A percentile compares a stretch with the other conserved stretches of the same genome.
phyloP scores from a whole-genome alignment of 2,329 filamentous ascomycete species.

The Aspergillus pseudotamarii region DNA sequence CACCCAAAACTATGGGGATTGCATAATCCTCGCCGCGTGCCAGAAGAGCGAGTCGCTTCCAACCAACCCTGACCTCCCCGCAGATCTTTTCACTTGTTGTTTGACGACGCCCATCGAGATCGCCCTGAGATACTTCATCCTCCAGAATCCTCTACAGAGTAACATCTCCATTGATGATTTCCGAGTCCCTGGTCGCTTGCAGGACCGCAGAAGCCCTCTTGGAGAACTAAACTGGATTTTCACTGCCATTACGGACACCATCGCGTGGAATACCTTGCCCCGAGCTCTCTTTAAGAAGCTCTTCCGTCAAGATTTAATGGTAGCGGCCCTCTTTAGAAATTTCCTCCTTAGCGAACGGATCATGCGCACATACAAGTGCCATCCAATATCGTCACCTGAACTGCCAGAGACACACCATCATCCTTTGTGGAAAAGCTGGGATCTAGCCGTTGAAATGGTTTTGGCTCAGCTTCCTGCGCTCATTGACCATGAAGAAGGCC shows the following conservation, averaged over 20 bases:
- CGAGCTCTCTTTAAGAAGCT: slow-evolving; percentile 93
- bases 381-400: slow-evolving; percentile 86
- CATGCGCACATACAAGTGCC: slow-evolving; percentile 95
- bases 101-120: slow-evolving; percentile 97
- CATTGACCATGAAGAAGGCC: slow-evolving; percentile 72
- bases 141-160: slow-evolving; percentile 78
- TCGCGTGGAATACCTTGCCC: slow-evolving; percentile 94
- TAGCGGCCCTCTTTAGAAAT: slow-evolving; percentile 95
- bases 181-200: slow-evolving; percentile 85
- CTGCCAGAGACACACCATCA: slow-evolving; percentile 96
- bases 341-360: slow-evolving; percentile 92
- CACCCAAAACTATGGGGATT: slow-evolving; percentile 71
- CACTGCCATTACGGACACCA: slow-evolving; percentile 97
- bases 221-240: slow-evolving; percentile 99
- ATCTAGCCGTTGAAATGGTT: slow-evolving; percentile 94
- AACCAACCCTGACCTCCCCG: slow-evolving; percentile 89
- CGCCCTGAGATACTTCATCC: slow-evolving; percentile 91
- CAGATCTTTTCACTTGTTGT: slow-evolving; percentile 94
- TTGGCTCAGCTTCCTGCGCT: slow-evolving; percentile 84
- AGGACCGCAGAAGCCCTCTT: slow-evolving; percentile 88
- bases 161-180: slow-evolving; percentile 78
- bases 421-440: slow-evolving; percentile 96
- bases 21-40: slow-evolving; percentile 92
- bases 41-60: slow-evolving; percentile 88
- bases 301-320: slow-evolving; percentile 96